phyloP scores from a whole-genome alignment of 1,284 basidiomycete genomes.

The Singerocomus rubriflavus region DNA sequence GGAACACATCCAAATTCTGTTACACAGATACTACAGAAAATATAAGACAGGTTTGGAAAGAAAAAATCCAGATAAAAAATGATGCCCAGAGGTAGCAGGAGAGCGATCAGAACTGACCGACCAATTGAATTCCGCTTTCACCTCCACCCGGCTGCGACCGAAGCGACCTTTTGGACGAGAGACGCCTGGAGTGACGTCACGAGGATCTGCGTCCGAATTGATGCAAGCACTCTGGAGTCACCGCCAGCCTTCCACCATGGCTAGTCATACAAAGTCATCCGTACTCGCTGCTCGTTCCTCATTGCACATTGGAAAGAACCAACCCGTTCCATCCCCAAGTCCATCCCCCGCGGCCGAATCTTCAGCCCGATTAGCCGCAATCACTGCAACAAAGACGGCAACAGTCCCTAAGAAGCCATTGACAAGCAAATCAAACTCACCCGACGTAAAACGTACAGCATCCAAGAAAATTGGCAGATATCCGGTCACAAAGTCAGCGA shows the following conservation, averaged over 20 bases:
- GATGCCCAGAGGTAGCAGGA: too few relatives aligned
- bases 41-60: too few relatives aligned
- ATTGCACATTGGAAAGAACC: constrained; percentile 29
- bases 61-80: too few relatives aligned
- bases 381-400: constrained; percentile 40
- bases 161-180: too few relatives aligned
- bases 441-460: constrained; percentile 36
- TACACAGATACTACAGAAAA: too few relatives aligned
- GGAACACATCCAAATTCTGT: too few relatives aligned
- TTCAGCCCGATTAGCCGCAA: constrained; percentile 37
- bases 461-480: constrained; percentile 30
- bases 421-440: constrained; percentile 47
- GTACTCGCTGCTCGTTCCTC: constrained; percentile 29
- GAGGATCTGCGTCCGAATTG: too few relatives aligned
- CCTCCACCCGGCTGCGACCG: too few relatives aligned
- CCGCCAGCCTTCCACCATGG: constrained; percentile 20
- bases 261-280: constrained; percentile 26
- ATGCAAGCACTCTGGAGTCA: too few relatives aligned
- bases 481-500: constrained; percentile 20
- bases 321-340: constrained; percentile 23
- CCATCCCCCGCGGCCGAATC: constrained; percentile 39
- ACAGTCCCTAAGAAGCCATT: constrained; percentile 46
- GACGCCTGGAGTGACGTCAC: too few relatives aligned
- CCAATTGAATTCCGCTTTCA: too few relatives aligned
- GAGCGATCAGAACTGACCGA: too few relatives aligned